Percentiles rank a stretch among this genome's conserved stretches.
These are phyloP conservation scores for Colletotrichum tabaci DNA, from an alignment of 2,329 filamentous ascomycete species.

Conservation along the genomic window DNA sequence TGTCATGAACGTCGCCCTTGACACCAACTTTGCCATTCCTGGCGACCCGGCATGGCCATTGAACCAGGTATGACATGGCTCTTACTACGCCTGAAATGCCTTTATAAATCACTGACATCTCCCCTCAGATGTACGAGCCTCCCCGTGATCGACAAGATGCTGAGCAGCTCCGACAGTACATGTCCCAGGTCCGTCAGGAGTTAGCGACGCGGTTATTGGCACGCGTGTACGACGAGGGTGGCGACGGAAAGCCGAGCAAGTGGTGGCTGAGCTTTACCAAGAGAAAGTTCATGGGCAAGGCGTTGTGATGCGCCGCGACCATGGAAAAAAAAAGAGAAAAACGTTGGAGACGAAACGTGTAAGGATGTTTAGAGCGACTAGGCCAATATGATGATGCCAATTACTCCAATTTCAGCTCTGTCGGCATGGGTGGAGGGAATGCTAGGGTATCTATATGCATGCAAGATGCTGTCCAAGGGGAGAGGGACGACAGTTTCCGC, in stretches of 20 bases:
- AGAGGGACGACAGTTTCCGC: background rate
- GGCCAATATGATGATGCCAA: constrained; percentile 35
- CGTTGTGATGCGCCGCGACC: constrained; percentile 66
- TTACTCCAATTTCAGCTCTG: constrained; percentile 22
- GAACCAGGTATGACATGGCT: constrained; percentile 76
- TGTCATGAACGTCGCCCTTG: constrained; percentile 90
- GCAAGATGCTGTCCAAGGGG: constrained; percentile 1
- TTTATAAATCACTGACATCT: background rate
- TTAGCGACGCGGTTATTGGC: constrained; percentile 86
- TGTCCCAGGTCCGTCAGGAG: constrained; percentile 94
- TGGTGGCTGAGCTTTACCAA: constrained; percentile 99
- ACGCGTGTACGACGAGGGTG: constrained; percentile 85
- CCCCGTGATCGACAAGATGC: constrained; percentile 90
- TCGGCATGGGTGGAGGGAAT: constrained; percentile 22
- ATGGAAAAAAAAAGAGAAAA: background rate
- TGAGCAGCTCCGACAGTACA: constrained; percentile 89
- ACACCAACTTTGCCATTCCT: constrained; percentile 93
- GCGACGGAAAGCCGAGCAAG: constrained; percentile 80
- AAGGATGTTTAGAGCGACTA: constrained; percentile 31
- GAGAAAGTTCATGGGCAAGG: constrained; percentile 99
- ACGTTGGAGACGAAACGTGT: constrained; percentile 1
- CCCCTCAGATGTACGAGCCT: constrained; percentile 83
- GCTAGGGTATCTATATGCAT: constrained; percentile 37
- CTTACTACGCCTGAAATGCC: constrained; percentile 10
- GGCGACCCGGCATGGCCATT: constrained; percentile 94